phyloP scores from a whole-genome alignment of 208 protist species.

The Acanthamoeba divionensis region DNA sequence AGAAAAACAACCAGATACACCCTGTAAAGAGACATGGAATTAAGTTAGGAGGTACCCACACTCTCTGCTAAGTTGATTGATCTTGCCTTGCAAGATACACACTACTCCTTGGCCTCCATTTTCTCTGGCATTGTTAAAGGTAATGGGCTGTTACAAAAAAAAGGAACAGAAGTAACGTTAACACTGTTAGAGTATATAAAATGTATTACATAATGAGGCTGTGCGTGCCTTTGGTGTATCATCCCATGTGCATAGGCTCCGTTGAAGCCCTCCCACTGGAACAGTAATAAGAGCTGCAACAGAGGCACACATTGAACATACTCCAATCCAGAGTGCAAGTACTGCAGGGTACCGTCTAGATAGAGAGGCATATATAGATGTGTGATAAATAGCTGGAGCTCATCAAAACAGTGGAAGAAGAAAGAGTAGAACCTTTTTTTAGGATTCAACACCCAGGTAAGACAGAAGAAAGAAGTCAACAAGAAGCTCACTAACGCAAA shows the following conservation, averaged over 20 bases:
- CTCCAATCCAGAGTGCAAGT: background rate
- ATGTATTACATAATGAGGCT: background rate
- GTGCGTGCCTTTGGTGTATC: background rate
- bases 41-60: too few species aligned
- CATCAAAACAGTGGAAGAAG: background rate
- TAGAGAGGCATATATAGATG: constrained; percentile 9
- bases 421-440: background rate
- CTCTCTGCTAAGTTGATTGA: too few species aligned
- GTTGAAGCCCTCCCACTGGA: too few species aligned
- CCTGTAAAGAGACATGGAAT: too few species aligned
- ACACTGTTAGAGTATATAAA: background rate
- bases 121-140: background rate
- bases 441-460: background rate
- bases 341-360: background rate
- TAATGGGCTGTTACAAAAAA: background rate
- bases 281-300: too few species aligned
- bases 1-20: too few species aligned
- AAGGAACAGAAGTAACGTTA: background rate
- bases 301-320: too few species aligned
- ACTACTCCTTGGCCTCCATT: constrained; percentile 1
- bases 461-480: background rate
- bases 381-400: background rate
- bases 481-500: background rate
- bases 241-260: background rate
- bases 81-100: constrained; percentile 27